phyloP scores from a whole-genome alignment of 2,329 filamentous ascomycete genomes.

The Aureobasidium sp. region DNA sequence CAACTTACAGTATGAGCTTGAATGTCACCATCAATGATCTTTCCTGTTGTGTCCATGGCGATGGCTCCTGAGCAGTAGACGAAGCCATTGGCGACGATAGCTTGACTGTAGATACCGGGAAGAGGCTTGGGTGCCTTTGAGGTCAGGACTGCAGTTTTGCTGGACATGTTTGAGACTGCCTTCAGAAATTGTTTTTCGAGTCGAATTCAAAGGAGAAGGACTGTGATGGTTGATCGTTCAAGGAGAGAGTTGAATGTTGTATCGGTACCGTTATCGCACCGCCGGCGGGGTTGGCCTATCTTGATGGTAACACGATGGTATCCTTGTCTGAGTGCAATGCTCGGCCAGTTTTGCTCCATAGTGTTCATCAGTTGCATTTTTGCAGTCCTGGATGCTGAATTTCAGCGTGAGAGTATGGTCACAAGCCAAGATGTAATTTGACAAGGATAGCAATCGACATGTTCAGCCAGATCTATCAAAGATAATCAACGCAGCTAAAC shows the following conservation, averaged over 20 bases:
- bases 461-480: neutral
- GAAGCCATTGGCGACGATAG: slow-evolving; percentile 48
- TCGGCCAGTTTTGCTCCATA: too few species aligned
- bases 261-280: neutral
- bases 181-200: neutral
- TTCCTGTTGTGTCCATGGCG: slow-evolving; percentile 50
- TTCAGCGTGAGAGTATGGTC: neutral
- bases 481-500: neutral
- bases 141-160: slow-evolving; percentile 15
- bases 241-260: neutral
- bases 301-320: neutral
- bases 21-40: slow-evolving; percentile 51
- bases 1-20: slow-evolving; percentile 45
- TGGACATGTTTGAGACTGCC: slow-evolving; percentile 5
- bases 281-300: slow-evolving; percentile 10
- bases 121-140: slow-evolving; percentile 16
- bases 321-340: neutral
- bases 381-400: neutral
- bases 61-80: slow-evolving; percentile 65
- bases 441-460: neutral
- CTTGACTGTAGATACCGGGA: slow-evolving; percentile 27
- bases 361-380: too few species aligned
- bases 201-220: neutral
- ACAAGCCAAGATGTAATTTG: neutral
- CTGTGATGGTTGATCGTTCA: neutral